Conservation (phyloP, 2,329 filamentous ascomycete species). For the Scytalidium lignicola region DNA sequence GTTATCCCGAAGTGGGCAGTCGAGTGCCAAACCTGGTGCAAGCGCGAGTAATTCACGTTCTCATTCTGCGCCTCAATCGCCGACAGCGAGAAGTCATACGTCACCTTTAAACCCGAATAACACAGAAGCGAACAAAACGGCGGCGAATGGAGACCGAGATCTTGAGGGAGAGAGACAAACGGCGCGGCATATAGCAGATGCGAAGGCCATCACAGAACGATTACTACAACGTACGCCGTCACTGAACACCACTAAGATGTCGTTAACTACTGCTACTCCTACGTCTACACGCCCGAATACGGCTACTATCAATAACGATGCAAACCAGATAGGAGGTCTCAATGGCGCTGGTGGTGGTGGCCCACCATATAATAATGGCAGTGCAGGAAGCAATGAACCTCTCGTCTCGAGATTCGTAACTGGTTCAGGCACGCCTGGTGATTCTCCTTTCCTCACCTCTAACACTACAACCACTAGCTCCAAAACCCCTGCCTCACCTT, state of each 20-base stretch:
- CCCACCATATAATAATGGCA: neutral
- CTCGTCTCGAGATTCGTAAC: conserved; percentile 57
- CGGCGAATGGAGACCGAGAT: conserved; percentile 12
- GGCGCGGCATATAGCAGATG: conserved; percentile 45
- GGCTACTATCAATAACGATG: conserved; percentile 25
- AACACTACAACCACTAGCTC: conserved; percentile 38
- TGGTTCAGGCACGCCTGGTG: conserved; percentile 43
- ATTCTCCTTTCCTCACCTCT: conserved; percentile 35
- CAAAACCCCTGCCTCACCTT: conserved; percentile 1
- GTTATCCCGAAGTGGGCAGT: conserved; percentile 44
- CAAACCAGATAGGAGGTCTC: conserved; percentile 5
- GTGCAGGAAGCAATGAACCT: conserved; percentile 30
- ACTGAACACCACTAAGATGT: conserved; percentile 56
- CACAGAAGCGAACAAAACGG: conserved; percentile 3
- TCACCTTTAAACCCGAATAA: neutral
- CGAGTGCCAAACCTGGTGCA: conserved; percentile 35
- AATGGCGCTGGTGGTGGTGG: conserved; percentile 5
- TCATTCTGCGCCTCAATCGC: conserved; percentile 23
- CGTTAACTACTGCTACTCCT: conserved; percentile 44
- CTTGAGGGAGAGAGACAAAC: conserved; percentile 23
- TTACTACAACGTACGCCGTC: conserved; percentile 61
- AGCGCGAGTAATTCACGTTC: conserved; percentile 26
- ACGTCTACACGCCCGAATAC: conserved; percentile 10
- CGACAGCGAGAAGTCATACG: neutral
- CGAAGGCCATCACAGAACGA: conserved; percentile 62